These are phyloP conservation scores for Diplogelasinospora grovesii DNA, from an alignment of 495 filamentous ascomycete genomes.

Conservation along the genomic window DNA sequence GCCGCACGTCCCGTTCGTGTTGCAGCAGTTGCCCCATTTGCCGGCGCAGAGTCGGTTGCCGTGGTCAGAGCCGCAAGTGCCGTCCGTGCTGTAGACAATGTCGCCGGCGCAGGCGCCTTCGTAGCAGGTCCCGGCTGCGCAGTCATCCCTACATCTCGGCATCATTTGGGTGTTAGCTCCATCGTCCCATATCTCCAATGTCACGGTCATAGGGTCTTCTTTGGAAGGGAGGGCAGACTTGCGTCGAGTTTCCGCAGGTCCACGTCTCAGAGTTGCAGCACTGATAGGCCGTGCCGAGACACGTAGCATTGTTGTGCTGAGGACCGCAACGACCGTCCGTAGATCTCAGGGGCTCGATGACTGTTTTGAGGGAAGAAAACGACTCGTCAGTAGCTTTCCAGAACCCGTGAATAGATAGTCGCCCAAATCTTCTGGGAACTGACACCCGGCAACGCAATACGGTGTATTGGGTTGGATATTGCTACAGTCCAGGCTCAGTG, in stretches of 20 bases:
- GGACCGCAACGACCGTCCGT: slow-evolving; percentile 22
- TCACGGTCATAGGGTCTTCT: too few species aligned
- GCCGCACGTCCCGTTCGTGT: slow-evolving; percentile 16
- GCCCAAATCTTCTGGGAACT: too few species aligned
- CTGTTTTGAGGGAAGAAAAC: slow-evolving; percentile 4
- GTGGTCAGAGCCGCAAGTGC: slow-evolving; percentile 20
- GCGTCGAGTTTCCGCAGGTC: slow-evolving; percentile 19
- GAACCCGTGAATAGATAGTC: too few species aligned
- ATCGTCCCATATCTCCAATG: too few species aligned
- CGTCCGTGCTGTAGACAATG: slow-evolving; percentile 16
- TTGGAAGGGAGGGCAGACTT: too few species aligned
- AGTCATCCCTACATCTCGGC: too few species aligned
- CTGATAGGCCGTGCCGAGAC: slow-evolving; percentile 16
- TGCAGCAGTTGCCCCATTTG: slow-evolving; percentile 28
- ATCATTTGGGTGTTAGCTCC: too few species aligned
- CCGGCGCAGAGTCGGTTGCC: slow-evolving; percentile 13
- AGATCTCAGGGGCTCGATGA: slow-evolving; percentile 19
- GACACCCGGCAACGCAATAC: slow-evolving; percentile 25
- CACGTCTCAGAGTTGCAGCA: slow-evolving; percentile 25
- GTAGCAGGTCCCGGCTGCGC: slow-evolving; percentile 24
- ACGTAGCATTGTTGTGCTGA: slow-evolving; percentile 26
- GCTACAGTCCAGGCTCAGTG: slow-evolving; percentile 13
- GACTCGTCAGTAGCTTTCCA: too few species aligned
- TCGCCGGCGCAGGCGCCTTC: slow-evolving; percentile 21
- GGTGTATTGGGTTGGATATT: slow-evolving; percentile 16